Percentiles rank a stretch among this genome's conserved stretches.
Conservation (phyloP, 352 stramenopile genomes). For the Pythium sp. region DNA sequence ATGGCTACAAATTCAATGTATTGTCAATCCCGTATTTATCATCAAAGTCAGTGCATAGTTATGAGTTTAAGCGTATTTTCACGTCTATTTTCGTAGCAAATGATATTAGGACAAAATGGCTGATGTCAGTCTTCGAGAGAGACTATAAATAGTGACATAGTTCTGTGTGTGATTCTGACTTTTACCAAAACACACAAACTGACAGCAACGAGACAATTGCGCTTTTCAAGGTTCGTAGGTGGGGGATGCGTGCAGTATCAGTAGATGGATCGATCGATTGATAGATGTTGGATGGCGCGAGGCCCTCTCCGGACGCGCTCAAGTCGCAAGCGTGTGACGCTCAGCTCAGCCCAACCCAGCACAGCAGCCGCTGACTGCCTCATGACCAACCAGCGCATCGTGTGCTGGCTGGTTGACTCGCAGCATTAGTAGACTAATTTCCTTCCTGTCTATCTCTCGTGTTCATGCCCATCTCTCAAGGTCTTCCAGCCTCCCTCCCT, state of each 20-base stretch:
- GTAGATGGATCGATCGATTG: neutral
- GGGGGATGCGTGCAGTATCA: no score
- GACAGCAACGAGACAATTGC: neutral
- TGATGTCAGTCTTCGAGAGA: neutral
- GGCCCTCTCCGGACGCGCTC: no score
- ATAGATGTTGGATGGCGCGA: neutral
- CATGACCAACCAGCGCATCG: neutral
- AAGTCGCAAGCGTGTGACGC: neutral
- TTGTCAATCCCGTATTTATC: neutral
- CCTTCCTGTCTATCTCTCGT: no score
- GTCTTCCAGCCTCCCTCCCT: neutral
- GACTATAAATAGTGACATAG: neutral
- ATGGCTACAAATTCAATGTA: neutral
- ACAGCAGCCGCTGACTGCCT: neutral
- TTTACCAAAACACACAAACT: neutral
- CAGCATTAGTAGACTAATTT: no score
- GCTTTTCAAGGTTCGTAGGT: neutral
- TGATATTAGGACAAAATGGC: neutral
- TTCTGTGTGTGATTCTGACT: neutral
- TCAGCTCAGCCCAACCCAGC: neutral
- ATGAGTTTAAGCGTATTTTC: neutral
- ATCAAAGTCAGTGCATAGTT: neutral
- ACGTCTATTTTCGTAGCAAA: neutral
- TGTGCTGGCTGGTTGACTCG: neutral
- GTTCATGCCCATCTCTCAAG: neutral